A percentile compares a stretch with the other conserved stretches of the same genome.
These are phyloP conservation scores for Lolium perenne DNA, from an alignment of 176 grass and related monocot genomes.

Conservation along the genomic window DNA sequence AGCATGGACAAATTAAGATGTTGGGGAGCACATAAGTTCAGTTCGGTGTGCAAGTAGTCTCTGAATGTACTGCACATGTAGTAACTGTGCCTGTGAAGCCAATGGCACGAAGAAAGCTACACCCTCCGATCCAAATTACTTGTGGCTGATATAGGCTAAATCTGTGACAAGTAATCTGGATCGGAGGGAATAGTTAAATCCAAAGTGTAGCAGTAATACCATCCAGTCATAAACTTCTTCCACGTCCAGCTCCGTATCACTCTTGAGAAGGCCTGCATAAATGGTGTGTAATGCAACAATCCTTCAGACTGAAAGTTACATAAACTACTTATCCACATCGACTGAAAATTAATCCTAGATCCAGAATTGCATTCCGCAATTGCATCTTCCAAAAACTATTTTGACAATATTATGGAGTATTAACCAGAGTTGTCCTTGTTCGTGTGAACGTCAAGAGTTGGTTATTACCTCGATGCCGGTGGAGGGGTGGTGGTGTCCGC, in stretches of 20 bases:
- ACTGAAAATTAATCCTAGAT: neutral
- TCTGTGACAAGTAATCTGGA: too few relatives aligned
- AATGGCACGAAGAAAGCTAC: neutral
- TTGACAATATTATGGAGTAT: neutral
- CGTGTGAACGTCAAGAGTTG: neutral
- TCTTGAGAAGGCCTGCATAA: slow-evolving; percentile 58
- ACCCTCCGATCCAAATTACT: too few relatives aligned
- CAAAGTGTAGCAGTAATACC: slow-evolving; percentile 31
- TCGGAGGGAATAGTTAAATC: neutral
- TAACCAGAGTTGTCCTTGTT: neutral
- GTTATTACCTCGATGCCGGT: slow-evolving; percentile 42
- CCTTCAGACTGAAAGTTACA: neutral
- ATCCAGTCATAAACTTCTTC: slow-evolving; percentile 86
- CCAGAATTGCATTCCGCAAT: neutral
- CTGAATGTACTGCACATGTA: neutral
- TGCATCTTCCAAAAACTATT: neutral
- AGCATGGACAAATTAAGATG: neutral
- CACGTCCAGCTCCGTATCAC: slow-evolving; percentile 70
- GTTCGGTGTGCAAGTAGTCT: neutral
- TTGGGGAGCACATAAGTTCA: neutral
- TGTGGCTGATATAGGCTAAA: too few relatives aligned
- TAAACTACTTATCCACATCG: neutral
- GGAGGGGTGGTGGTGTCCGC: slow-evolving; percentile 22
- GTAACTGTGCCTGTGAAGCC: neutral
- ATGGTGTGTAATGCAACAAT: neutral